These are phyloP conservation scores for Rubia occidens DNA, from an alignment of 305 asterid species.

Conservation along the genomic window DNA sequence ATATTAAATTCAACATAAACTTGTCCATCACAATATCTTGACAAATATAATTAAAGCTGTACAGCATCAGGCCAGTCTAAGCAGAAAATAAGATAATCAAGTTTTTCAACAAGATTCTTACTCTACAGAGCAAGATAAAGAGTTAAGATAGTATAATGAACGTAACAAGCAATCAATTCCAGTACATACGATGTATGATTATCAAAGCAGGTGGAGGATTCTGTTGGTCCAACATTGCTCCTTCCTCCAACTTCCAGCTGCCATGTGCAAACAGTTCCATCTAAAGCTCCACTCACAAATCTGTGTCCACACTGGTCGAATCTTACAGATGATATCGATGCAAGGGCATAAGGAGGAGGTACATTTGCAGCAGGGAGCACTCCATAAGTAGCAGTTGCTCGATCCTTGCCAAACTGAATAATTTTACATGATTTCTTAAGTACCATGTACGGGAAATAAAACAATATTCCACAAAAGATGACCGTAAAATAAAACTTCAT, in stretches of 20 bases:
- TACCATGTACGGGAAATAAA: slow-evolving; percentile 12
- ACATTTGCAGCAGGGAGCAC: slow-evolving; percentile 97
- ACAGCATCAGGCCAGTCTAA: not conserved
- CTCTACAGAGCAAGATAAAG: not conserved
- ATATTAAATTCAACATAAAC: no score
- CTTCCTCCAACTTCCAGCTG: slow-evolving; percentile 99
- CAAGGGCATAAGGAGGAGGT: slow-evolving; percentile 86
- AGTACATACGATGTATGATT: slow-evolving; percentile 73
- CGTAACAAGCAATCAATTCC: slow-evolving; percentile 2
- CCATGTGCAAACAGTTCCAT: slow-evolving; percentile 98
- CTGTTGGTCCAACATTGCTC: slow-evolving; percentile 82
- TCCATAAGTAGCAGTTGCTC: slow-evolving; percentile 89
- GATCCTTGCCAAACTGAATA: slow-evolving; percentile 82
- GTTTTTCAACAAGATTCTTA: not conserved
- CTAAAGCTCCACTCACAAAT: slow-evolving; percentile 84
- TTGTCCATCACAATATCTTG: no score
- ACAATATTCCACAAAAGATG: not conserved
- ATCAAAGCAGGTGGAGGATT: slow-evolving; percentile 83
- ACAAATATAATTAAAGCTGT: not conserved
- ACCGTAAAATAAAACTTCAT: slow-evolving; percentile 4
- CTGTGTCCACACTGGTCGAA: slow-evolving; percentile 93
- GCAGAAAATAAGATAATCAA: not conserved
- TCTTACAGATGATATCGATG: slow-evolving; percentile 79
- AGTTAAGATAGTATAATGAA: not conserved
- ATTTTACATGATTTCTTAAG: slow-evolving; percentile 24